Evolutionary conservation across 78 protist species (phyloP), one percentile per base, ranked within the genome.

Genomic region (Pigoraptor vietnamica): DNA sequence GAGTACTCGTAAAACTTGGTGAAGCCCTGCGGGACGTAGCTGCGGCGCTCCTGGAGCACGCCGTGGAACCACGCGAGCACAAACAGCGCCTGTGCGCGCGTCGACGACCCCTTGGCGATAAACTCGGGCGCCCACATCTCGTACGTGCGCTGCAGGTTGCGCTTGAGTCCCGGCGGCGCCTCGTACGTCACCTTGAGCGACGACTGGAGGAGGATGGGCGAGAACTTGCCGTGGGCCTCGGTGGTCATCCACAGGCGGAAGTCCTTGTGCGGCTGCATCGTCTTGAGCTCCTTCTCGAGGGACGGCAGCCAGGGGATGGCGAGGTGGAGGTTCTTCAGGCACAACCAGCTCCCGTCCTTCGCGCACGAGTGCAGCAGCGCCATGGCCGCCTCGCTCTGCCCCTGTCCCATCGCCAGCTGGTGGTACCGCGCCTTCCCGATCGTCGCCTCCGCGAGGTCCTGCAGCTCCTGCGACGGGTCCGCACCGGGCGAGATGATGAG

Each of bases 221-320:
- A 92, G 93, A 97, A 95, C n/a, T 0, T 2, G 35, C 39, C 67
- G 86, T 95, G 97, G 67, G 94, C 37, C 90, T 97, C 99, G 23
- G 96, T 96, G 19, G 99, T 96, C 39, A 96, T 90, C 96, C 97
- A 96, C 36, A 97, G 93, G 33, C 97, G 93, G 95, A 97, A 97
- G 40, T 91, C 37, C 37, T 37, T 82, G 90, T 94, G 93, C 23
- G 89, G 92, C 37, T 23, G 9, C 67, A 94, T 86, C 24, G 40
- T 0, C 2, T 89, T 81, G 67, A 97, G 91, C 48, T 48, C 91
- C 89, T 95, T 93, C 89, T 96, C 96, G 39, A 97, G 93, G 48
- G 0, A 40, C 0, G 96, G 56, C 29, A 97, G 90, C 99, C 99
- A 97, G 32, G 88, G 39, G 79, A 88, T 88, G 38, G 95, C 97